phyloP scores from a whole-genome alignment of 257 asterid species.

The Scutellaria minor region DNA sequence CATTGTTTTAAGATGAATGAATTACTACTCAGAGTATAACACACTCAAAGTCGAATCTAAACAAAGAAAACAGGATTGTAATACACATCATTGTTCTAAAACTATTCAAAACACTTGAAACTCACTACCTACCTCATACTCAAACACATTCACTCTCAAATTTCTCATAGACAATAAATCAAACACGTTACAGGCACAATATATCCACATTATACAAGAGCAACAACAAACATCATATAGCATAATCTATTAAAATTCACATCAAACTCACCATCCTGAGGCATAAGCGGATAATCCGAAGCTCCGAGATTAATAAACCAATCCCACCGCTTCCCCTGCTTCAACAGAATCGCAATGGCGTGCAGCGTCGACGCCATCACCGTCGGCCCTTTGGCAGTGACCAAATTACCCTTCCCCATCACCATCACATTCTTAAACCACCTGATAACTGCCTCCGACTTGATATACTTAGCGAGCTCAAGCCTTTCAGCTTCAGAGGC shows the following conservation, averaged over 20 bases:
- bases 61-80: not conserved
- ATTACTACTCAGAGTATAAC: not conserved
- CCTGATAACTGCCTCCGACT: slow-evolving; percentile 56
- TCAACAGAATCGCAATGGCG: slow-evolving; percentile 75
- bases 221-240: not conserved
- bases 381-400: slow-evolving; percentile 83
- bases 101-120: not conserved
- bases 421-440: slow-evolving; percentile 76
- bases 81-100: not conserved
- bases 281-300: slow-evolving; percentile 91
- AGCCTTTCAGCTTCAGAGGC: slow-evolving; percentile 75
- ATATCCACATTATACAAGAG: slow-evolving; percentile 23
- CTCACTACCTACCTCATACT: not conserved
- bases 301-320: slow-evolving; percentile 91
- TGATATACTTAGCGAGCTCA: slow-evolving; percentile 68
- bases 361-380: slow-evolving; percentile 73
- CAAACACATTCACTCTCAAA: slow-evolving; percentile 10
- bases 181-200: not conserved
- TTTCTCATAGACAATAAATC: slow-evolving; percentile 15
- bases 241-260: not conserved
- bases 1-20: not conserved
- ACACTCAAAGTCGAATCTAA: not conserved
- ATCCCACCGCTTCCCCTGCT: slow-evolving; percentile 73
- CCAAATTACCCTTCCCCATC: slow-evolving; percentile 76
- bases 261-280: slow-evolving; percentile 81